A percentile compares a stretch with the other conserved stretches of the same genome.
Evolutionary conservation across 2,329 filamentous ascomycete genomes (phyloP).

Genomic region (Cryphonectria japonica): DNA sequence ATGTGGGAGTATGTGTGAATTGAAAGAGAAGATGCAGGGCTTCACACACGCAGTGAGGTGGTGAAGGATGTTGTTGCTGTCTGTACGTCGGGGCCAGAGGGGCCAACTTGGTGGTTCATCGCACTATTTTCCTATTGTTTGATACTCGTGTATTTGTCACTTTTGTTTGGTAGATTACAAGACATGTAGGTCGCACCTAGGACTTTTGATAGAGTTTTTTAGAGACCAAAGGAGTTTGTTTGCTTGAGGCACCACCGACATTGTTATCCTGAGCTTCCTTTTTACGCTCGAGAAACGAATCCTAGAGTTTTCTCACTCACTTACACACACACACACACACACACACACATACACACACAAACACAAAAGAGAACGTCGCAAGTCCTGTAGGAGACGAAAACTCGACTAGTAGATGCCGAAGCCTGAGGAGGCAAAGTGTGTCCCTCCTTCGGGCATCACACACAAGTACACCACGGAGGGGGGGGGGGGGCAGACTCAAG

Average conservation of each 20-base stretch:
- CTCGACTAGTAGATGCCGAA: background rate
- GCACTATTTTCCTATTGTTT: background rate
- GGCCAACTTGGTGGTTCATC: background rate
- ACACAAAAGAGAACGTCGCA: background rate
- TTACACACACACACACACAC: background rate
- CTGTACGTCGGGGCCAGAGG: background rate
- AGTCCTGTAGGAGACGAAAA: background rate
- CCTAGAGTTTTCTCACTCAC: background rate
- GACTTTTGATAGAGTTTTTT: slow-evolving; percentile 1
- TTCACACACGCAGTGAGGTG: background rate
- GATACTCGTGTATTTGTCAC: slow-evolving; percentile 4
- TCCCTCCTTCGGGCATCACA: background rate
- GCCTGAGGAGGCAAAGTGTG: background rate
- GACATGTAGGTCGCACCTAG: background rate
- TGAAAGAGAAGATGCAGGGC: background rate
- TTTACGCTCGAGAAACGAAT: too few species aligned
- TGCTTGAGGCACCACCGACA: background rate
- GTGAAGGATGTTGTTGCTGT: background rate
- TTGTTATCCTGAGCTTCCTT: background rate
- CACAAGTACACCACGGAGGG: background rate
- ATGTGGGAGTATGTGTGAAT: background rate
- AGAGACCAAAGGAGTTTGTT: background rate
- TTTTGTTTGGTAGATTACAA: background rate
- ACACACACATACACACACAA: background rate
- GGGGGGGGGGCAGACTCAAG: background rate